phyloP scores from a whole-genome alignment of 352 stramenopile genomes.

The Phytophthora melonis region DNA sequence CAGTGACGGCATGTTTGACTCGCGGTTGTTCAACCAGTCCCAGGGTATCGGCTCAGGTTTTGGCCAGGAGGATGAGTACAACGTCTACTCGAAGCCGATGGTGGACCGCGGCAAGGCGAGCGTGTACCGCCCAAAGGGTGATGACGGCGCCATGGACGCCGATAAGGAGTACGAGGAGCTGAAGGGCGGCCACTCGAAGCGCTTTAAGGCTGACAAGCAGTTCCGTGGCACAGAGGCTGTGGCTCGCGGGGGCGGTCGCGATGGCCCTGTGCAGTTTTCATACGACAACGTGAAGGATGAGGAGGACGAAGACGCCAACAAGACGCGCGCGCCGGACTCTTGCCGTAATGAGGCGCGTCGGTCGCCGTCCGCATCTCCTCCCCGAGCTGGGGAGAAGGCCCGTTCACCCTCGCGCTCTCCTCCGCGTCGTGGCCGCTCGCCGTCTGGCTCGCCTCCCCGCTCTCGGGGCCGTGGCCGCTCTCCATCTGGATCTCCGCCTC shows the following conservation, averaged over 20 bases:
- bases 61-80: slow-evolving; percentile 98
- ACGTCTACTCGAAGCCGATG: slow-evolving; percentile 98
- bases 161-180: slow-evolving; percentile 94
- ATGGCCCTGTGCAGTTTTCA: slow-evolving; percentile 90
- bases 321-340: slow-evolving; percentile 19
- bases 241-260: slow-evolving; percentile 46
- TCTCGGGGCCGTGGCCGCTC: slow-evolving; percentile 36
- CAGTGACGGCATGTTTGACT: slow-evolving; percentile 95
- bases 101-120: slow-evolving; percentile 92
- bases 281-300: slow-evolving; percentile 64
- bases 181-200: slow-evolving; percentile 78
- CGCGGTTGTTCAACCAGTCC: slow-evolving; percentile 98
- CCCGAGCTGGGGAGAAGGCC: slow-evolving; percentile 3
- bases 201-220: slow-evolving; percentile 91
- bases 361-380: slow-evolving; percentile 21
- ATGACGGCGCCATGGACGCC: slow-evolving; percentile 86
- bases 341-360: slow-evolving; percentile 16
- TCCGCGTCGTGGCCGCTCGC: slow-evolving; percentile 15
- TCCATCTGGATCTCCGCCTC: slow-evolving; percentile 32
- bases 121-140: slow-evolving; percentile 91
- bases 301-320: slow-evolving; percentile 40
- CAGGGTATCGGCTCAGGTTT: slow-evolving; percentile 97
- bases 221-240: slow-evolving; percentile 88
- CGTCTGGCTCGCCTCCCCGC: slow-evolving; percentile 19
- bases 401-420: slow-evolving; percentile 21